A percentile compares a stretch with the other conserved stretches of the same genome.
These are phyloP conservation scores for Malus hybrid DNA, from an alignment of 331 rosid species.

Conservation along the genomic window DNA sequence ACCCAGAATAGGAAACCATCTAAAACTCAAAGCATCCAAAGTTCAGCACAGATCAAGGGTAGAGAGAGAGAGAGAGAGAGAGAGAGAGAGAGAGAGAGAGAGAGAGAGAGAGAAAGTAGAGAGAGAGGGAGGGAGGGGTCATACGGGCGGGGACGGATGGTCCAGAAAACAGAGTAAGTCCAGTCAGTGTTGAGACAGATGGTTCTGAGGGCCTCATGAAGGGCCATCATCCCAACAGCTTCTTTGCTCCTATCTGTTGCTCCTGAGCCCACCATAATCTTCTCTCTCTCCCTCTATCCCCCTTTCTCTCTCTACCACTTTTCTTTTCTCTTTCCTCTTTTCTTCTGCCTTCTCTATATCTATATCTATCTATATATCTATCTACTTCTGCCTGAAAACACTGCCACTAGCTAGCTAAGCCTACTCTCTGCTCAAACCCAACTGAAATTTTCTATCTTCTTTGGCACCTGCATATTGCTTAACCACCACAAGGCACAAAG, in stretches of 20 bases:
- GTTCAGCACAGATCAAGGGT: background rate
- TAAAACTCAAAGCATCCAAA: slow-evolving; percentile 7
- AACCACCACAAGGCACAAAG: slow-evolving; percentile 35
- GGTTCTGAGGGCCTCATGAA: slow-evolving; percentile 99
- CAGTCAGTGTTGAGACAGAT: slow-evolving; percentile 97
- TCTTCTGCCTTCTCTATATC: background rate
- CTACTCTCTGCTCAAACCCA: background rate
- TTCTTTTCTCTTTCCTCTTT: background rate
- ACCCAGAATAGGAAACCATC: slow-evolving; percentile 30
- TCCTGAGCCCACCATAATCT: slow-evolving; percentile 92
- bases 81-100: background rate
- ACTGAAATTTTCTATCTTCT: slow-evolving; percentile 1
- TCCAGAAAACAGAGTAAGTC: slow-evolving; percentile 99
- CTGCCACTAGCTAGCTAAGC: background rate
- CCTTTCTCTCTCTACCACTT: background rate
- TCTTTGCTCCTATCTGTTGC: slow-evolving; percentile 96
- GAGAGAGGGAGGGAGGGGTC: background rate
- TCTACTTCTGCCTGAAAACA: slow-evolving; percentile 11
- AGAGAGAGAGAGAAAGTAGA: background rate
- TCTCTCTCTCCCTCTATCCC: slow-evolving; percentile 30
- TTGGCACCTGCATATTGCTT: slow-evolving; percentile 24
- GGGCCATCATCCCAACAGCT: slow-evolving; percentile 99
- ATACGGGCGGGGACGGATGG: slow-evolving; percentile 99
- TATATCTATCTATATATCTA: background rate
- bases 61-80: background rate